phyloP scores from a whole-genome alignment of 2,329 filamentous ascomycete genomes.

The Fusarium nelsonii region DNA sequence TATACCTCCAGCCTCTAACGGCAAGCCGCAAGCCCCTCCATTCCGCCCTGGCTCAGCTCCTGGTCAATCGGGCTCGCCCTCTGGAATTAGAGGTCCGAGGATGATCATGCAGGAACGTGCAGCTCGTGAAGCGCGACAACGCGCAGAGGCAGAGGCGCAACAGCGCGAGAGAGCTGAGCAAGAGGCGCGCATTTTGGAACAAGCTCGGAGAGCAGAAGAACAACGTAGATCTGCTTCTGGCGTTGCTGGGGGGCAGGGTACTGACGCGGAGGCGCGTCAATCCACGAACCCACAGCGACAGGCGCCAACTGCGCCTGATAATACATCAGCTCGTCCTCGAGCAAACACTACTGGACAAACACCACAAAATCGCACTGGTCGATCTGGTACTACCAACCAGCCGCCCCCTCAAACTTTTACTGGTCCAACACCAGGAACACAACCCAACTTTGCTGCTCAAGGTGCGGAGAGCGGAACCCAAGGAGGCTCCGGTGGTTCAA shows the following conservation, averaged over 20 bases:
- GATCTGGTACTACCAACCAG: constrained; percentile 33
- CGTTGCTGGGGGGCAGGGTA: constrained; percentile 57
- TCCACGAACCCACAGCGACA: constrained; percentile 53
- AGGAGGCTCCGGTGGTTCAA: constrained; percentile 43
- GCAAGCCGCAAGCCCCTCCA: constrained; percentile 62
- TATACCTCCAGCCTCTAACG: constrained; percentile 66
- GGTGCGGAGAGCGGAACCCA: constrained; percentile 37
- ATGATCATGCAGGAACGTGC: constrained; percentile 92
- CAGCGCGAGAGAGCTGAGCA: constrained; percentile 70
- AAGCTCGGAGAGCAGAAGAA: constrained; percentile 66
- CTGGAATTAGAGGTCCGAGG: constrained; percentile 83
- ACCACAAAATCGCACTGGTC: constrained; percentile 37
- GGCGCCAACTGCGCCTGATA: constrained; percentile 47
- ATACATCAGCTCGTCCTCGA: constrained; percentile 45
- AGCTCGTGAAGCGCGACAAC: constrained; percentile 78
- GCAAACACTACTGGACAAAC: constrained; percentile 48
- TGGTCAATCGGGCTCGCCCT: constrained; percentile 66
- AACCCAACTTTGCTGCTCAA: constrained; percentile 36
- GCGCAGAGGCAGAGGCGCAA: constrained; percentile 73
- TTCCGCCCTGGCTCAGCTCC: constrained; percentile 62
- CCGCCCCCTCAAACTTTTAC: constrained; percentile 43
- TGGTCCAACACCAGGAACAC: constrained; percentile 31
- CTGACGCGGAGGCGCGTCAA: constrained; percentile 49
- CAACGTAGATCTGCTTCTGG: constrained; percentile 66
- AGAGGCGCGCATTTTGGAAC: constrained; percentile 66